Evolutionary conservation across 164 flowering plant species (phyloP), one percentile per base, ranked within the genome.

Genomic region (Magnolia kwangsiensis): DNA sequence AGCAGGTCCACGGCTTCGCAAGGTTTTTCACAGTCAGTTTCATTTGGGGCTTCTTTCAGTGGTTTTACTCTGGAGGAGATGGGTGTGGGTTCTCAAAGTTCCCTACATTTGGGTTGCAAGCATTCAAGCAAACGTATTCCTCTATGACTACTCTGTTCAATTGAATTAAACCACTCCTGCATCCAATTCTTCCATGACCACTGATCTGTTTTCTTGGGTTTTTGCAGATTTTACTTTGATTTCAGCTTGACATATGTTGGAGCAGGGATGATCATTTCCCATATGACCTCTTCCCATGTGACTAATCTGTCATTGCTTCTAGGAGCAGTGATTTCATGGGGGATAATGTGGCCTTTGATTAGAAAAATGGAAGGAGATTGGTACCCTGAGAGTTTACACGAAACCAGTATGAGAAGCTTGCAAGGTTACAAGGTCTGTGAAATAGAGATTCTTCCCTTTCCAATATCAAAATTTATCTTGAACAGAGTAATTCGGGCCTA

Each of bases 271-370:
- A 91, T 94, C 7, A 90, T 90, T 80, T 85, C 98, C 31, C 94
- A 92, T 77, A 93, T 93, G 98, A 91, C 93, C 11, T 90, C 90
- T 79, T 85, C 98, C 27, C 94, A 92, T 77, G 81, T 92, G 10
- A 96, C 90, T 75, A 95, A 93, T 81, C 81, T 91, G 67, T 95
- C 98, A 10, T 76, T 93, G 85, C 96, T 95, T 72, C 75, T 92
- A 23, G 99, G 99, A 1, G 96, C 97, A 2, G 89, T 92, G 74
- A 83, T 95, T n/a, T 95, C 98, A 49, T 94, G 93, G 92, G 98
- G 97, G 20, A 20, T 93, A 11, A 92, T 96, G 98, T 96, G 99
- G 99, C 98, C 99, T 19, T 76, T 96, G 45, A 90, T 96, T 16
- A 71, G 73, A 18, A 83, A 81, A 0, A 86, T 72, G 1, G 90